Conservation (phyloP, 805 yeast species). For the Scheffersomyces ergatensis region DNA sequence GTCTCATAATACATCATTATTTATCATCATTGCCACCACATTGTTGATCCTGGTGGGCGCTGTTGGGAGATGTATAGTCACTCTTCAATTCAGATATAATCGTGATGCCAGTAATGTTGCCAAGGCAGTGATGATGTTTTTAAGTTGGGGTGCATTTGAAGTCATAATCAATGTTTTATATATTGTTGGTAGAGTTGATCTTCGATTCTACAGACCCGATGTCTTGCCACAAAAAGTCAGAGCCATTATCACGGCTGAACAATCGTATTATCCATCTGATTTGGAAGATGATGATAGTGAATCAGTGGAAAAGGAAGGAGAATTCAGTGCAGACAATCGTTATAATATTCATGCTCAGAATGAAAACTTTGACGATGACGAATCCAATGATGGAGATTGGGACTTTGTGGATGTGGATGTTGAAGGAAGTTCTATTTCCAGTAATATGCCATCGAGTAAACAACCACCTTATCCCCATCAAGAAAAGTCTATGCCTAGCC, state of each 20-base stretch:
- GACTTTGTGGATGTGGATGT: conserved; percentile 1
- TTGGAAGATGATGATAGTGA: conserved; percentile 1
- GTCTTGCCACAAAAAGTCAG: conserved; percentile 39
- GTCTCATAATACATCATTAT: conserved; percentile 53
- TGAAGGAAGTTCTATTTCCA: neutral
- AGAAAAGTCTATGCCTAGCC: neutral
- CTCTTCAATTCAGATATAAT: conserved; percentile 17
- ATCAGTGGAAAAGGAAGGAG: neutral
- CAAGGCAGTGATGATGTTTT: conserved; percentile 60
- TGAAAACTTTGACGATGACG: neutral
- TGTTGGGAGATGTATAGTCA: conserved; percentile 38
- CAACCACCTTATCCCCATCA: conserved; percentile 1
- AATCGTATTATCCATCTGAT: conserved; percentile 14
- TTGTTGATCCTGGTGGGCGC: conserved; percentile 50
- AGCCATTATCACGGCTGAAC: conserved; percentile 42
- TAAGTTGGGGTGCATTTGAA: conserved; percentile 70
- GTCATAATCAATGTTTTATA: conserved; percentile 53
- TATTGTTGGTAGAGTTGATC: conserved; percentile 64
- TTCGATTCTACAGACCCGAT: conserved; percentile 80
- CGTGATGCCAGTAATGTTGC: conserved; percentile 18
- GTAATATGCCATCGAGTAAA: neutral
- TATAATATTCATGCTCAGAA: neutral
- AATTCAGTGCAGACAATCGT: neutral
- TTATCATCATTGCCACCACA: conserved; percentile 47
- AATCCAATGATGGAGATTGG: conserved; percentile 1